Base-by-base conservation (phyloP, 306 rosid genomes). In the Prunus campanulata region DNA sequence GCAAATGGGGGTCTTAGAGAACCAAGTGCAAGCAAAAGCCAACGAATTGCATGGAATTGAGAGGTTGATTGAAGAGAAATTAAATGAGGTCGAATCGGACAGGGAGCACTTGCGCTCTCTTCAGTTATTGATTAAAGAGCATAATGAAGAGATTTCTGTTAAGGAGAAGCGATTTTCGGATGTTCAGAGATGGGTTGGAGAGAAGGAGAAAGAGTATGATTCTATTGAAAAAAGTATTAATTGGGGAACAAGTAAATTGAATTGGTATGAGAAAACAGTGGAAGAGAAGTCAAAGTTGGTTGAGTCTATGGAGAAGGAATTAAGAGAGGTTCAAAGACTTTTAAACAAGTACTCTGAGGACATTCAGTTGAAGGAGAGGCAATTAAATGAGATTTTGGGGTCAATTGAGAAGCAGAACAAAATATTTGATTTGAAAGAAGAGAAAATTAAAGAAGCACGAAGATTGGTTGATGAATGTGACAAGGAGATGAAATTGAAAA, bases 201-300 rank as follows among this genome's bases (percentile, higher is more conserved):
- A 74, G 30, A 51, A 76, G 56, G 72, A 74, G 76, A 72, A 32
- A 54, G 55, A 72, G 18, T 32, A 56, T 29, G 51, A 73, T 13
- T 59, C 18, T 30, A 65, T 65, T 7, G 12, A 39, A 39, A 65
- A 65, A 9, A 1, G 48, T 42, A 32, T 65, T 56, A 57, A 22
- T 13, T 50, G 3, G 4, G 57, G 22, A 29, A 32, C 4, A 5
- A 50, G 27, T 32, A 54, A 70, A 52, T 49, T 70, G 46, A 49
- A 52, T 51, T 9, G 49, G 48, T 35, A 18, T 18, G 49, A 18
- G 69, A 27, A 18, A 65, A 15, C 69, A 4, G 14, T 47, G 3
- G 55, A 47, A 49, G 12, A 68, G 10, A 65, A 65, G 69, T 65
- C 69, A 19, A 10, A 65, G n/a, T 16, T 49, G 27, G 74, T 25